Evolutionary conservation across 306 rosid species (phyloP), one percentile per base, ranked within the genome.

Genomic region (Arachis hypogaea): DNA sequence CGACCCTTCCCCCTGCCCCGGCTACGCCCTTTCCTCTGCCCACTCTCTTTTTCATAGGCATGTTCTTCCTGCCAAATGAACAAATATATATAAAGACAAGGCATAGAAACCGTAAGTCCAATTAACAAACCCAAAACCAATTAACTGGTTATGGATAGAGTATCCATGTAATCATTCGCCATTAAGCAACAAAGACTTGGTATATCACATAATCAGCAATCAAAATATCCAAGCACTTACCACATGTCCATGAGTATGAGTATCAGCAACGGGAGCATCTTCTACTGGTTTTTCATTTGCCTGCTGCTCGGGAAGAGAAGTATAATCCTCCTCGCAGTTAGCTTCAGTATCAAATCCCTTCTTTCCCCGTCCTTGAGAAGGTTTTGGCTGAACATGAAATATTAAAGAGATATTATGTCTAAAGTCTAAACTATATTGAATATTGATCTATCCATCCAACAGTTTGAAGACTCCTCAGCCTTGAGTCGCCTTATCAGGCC

Each of bases 1-100:
- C 97, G 96, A 58, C 97, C 98, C 88, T 84, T 91, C 66, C 86
- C 88, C 1, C 95, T 89, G 59, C 90, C 92, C 29, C 85, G 80
- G 69, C 59, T 75, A 9, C 95, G 96, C 38, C 76, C 90, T 79
- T 91, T 94, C 85, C 87, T 91, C 85, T 82, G 98, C 59, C 90
- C 93, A 6, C 68, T 82, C 68, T 92, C 98, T 81, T 78, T 89
- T 7, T 94, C 99, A 80, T 86, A 81, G 71, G 78, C 85, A 68
- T 84, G 86, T 72, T 92, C 99, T 81, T 92, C 97, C 97, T 92
- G 86, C 78, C 59, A 80, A 77, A 74, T 29, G 58, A 58, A 68
- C 63, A 55, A 22, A 43, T 63, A 65, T 38, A 68, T 43, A 71
- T 40, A 54, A 45, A 58, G 46, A 51, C 11, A 66, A 66, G 10